Evolutionary conservation across 805 yeast species (phyloP).

Genomic region (Dipodascus albidus): DNA sequence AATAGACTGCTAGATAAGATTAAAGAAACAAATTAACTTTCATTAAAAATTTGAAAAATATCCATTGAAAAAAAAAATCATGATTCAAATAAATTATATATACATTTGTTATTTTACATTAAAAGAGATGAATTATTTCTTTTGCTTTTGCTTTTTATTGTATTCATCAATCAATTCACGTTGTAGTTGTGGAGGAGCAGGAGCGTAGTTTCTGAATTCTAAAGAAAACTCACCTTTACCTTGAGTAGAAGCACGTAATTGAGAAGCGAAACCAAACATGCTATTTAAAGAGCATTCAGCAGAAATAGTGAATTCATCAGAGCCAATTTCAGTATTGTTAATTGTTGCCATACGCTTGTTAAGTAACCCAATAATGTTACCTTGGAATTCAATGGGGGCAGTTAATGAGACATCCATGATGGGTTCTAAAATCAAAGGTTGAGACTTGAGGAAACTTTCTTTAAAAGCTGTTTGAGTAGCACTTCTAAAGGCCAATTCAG

Average conservation of each 20-base stretch:
- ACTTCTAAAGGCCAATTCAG: slow-evolving; percentile 87
- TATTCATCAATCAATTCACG: slow-evolving; percentile 79
- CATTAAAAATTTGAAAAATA: too few species aligned
- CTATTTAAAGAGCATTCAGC: slow-evolving; percentile 96
- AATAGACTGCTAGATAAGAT: slow-evolving; percentile 69
- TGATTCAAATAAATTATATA: background rate
- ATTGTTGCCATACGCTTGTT: slow-evolving; percentile 90
- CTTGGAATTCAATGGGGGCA: slow-evolving; percentile 96
- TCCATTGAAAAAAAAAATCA: background rate
- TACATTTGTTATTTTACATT: background rate
- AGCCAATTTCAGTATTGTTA: slow-evolving; percentile 85
- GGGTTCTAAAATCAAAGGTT: slow-evolving; percentile 90
- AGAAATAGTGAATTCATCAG: slow-evolving; percentile 84
- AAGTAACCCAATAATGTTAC: slow-evolving; percentile 77
- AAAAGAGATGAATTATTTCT: too few species aligned
- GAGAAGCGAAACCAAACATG: slow-evolving; percentile 93
- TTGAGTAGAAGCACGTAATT: slow-evolving; percentile 91
- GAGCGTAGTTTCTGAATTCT: slow-evolving; percentile 88
- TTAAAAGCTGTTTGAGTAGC: slow-evolving; percentile 89
- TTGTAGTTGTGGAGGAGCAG: slow-evolving; percentile 84
- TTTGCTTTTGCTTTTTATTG: slow-evolving; percentile 42
- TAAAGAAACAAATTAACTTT: slow-evolving; percentile 25
- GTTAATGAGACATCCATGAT: slow-evolving; percentile 88
- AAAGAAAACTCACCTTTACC: slow-evolving; percentile 97
- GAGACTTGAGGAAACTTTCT: slow-evolving; percentile 74